A percentile compares a stretch with the other conserved stretches of the same genome.
Conservation (phyloP, 192 early-diverging fungal genomes). For the Coemansia sp. region DNA sequence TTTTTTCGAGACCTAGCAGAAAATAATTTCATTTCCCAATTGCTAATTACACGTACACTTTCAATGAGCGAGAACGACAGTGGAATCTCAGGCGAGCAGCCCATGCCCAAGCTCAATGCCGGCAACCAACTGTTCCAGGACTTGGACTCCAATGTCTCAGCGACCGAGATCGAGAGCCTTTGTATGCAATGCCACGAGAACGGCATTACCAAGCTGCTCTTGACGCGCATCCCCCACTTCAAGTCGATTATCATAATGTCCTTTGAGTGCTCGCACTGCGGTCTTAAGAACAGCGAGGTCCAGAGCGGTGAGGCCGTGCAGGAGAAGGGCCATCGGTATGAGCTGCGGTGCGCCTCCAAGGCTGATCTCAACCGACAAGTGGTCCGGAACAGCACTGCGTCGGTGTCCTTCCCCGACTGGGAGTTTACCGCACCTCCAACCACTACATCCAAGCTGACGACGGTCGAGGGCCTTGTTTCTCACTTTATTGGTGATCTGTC, state of each 20-base stretch:
- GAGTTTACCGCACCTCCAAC: constrained; percentile 87
- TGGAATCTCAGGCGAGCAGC: constrained; percentile 7
- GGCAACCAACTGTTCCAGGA: constrained; percentile 63
- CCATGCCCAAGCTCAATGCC: constrained; percentile 29
- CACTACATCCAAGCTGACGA: constrained; percentile 79
- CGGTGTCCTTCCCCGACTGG: constrained; percentile 74
- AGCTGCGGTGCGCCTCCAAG: constrained; percentile 62
- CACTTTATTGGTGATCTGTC: constrained; percentile 79
- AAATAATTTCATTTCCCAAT: not conserved
- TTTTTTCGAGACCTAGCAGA: too few relatives aligned
- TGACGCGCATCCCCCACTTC: constrained; percentile 93
- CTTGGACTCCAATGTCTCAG: constrained; percentile 62
- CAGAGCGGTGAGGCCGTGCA: constrained; percentile 81
- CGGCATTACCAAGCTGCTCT: constrained; percentile 79
- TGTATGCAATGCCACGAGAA: constrained; percentile 91
- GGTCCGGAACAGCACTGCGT: constrained; percentile 80
- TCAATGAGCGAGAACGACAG: constrained; percentile 6
- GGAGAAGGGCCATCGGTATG: constrained; percentile 72
- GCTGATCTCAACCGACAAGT: constrained; percentile 87
- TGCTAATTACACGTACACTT: not conserved
- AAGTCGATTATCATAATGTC: constrained; percentile 80
- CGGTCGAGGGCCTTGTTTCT: constrained; percentile 80
- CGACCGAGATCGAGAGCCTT: constrained; percentile 82
- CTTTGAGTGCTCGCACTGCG: constrained; percentile 88
- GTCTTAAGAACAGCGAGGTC: constrained; percentile 83